Evolutionary conservation across 1,284 basidiomycete species (phyloP), one percentile per base, ranked within the genome.

Genomic region (Pascua guehoae): DNA sequence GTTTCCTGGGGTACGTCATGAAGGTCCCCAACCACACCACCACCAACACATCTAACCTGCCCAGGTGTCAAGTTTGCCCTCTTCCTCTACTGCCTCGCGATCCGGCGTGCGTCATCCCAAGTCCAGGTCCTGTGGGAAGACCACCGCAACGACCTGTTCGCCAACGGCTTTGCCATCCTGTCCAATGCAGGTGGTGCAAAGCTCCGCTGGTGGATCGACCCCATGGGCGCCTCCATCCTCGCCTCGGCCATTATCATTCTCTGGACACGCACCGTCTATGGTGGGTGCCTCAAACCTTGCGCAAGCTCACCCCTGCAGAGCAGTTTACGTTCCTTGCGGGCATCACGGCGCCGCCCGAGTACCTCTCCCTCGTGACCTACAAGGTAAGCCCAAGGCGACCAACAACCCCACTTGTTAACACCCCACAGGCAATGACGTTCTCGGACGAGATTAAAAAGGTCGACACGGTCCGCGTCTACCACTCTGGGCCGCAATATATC

Each of bases 121-220:
- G 92, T 98, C 1, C 85, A 86, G 54, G 86, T 97, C 5, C 83
- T 98, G 24, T 98, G 91, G 89, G 91, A 96, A 73, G 94, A 97
- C 71, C 94, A 97, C 67, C 81, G 91, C 60, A 95, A 95, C 66
- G 92, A 95, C 69, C 73, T 94, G 32, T 91, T 86, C 74, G 85
- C 91, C 56, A 79, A 77, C 56, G 68, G 66, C 9, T 74, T 78
- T 84, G 91, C 90, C 79, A 85, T 96, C 60, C 83, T 94, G 59
- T 92, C 94, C 81, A 89, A 90, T 39, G 88, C 89, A 12, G 90
- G 88, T 58, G 95, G 94, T 54, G 88, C 89, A 66, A 94, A 90
- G 76, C 80, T 78, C 41, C 59, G 53, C 16, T 78, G 75, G 77
- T 78, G 70, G 71, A 68, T 78, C 45, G 75, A 79, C 63, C 78